Percentiles rank a stretch among this genome's conserved stretches.
These are phyloP conservation scores for Penicillium sp. DNA, from an alignment of 2,329 filamentous ascomycete species.

Conservation along the genomic window DNA sequence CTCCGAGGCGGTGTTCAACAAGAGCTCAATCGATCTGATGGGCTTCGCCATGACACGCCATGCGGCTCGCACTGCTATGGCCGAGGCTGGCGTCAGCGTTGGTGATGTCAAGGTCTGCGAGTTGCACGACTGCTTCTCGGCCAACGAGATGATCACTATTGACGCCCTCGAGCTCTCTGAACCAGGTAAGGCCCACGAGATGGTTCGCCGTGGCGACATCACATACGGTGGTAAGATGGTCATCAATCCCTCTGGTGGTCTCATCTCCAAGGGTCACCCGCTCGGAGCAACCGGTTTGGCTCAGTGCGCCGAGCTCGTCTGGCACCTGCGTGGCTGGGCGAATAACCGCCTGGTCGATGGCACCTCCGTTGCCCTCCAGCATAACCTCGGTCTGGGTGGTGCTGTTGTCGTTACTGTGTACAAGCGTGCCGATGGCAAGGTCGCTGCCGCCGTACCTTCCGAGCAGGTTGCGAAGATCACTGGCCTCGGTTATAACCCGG, in stretches of 20 bases:
- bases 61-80: conserved; percentile 65
- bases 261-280: conserved; percentile 95
- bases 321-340: conserved; percentile 93
- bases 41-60: conserved; percentile 77
- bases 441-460: conserved; percentile 56
- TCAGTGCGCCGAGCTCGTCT: conserved; percentile 90
- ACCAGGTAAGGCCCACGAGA: conserved; percentile 81
- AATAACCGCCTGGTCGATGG: conserved; percentile 71
- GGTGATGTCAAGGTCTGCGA: conserved; percentile 77
- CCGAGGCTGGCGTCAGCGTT: conserved; percentile 60
- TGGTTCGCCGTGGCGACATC: conserved; percentile 80
- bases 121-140: conserved; percentile 93
- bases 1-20: conserved; percentile 69
- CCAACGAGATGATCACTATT: conserved; percentile 87
- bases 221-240: conserved; percentile 80
- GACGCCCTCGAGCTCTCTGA: conserved; percentile 77
- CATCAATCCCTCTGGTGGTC: conserved; percentile 87
- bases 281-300: conserved; percentile 91
- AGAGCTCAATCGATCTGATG: conserved; percentile 78
- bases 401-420: conserved; percentile 89
- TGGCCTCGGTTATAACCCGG: conserved; percentile 83
- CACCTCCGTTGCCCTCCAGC: conserved; percentile 73
- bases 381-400: conserved; percentile 88
- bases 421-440: conserved; percentile 70
- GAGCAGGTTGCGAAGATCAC: conserved; percentile 61